These are phyloP conservation scores for Claviceps paspali DNA, from an alignment of 2,329 filamentous ascomycete genomes.

Conservation along the genomic window DNA sequence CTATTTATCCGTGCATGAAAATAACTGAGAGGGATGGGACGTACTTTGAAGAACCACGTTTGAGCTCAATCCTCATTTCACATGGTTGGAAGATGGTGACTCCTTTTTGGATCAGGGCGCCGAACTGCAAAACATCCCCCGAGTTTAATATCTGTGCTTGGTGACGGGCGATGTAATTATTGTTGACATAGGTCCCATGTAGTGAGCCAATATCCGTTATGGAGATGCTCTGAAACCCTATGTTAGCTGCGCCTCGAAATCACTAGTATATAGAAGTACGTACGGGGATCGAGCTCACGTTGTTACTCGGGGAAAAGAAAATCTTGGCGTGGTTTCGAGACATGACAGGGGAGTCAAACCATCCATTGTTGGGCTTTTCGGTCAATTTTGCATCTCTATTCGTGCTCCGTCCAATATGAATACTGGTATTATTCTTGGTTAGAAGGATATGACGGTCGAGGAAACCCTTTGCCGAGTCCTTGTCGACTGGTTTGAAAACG, in stretches of 20 bases:
- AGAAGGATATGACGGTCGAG: constrained; percentile 17
- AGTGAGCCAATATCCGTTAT: constrained; percentile 33
- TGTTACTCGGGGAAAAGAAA: constrained; percentile 24
- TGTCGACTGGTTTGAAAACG: constrained; percentile 13
- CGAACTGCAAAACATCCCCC: constrained; percentile 22
- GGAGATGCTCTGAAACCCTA: constrained; percentile 23
- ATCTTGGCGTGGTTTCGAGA: constrained; percentile 51
- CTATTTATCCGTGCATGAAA: background rate
- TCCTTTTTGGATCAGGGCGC: constrained; percentile 20
- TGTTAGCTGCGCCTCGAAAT: constrained; percentile 10
- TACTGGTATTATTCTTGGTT: constrained; percentile 13
- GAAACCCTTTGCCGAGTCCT: constrained; percentile 9
- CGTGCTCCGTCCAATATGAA: constrained; percentile 29
- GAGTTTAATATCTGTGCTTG: constrained; percentile 8
- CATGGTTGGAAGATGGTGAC: constrained; percentile 22
- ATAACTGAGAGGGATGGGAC: background rate
- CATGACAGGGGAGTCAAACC: constrained; percentile 58
- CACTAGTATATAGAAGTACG: background rate
- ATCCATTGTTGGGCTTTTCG: constrained; percentile 39
- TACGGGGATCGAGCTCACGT: constrained; percentile 26
- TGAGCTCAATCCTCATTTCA: constrained; percentile 18
- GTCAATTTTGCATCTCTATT: constrained; percentile 19
- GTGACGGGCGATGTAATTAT: constrained; percentile 10
- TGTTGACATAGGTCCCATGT: constrained; percentile 36
- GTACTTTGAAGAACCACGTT: constrained; percentile 14